Base-by-base conservation (phyloP, 139 green algal genomes). In the Spirogloea muscicola region DNA sequence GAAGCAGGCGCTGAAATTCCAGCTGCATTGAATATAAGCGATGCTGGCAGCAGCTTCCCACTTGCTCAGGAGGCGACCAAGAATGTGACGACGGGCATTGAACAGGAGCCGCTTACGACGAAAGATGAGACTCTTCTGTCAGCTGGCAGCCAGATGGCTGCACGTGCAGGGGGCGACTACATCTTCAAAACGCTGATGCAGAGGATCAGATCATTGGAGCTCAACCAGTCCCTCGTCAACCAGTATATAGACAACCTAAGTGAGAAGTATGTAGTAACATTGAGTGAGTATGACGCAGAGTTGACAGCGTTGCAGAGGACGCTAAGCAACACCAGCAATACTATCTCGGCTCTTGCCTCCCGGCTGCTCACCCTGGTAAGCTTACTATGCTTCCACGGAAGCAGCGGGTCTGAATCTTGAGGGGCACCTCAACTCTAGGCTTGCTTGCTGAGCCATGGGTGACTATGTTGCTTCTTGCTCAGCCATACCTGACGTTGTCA, bases 161-260 rank as follows among this genome's bases (percentile, higher is more conserved):
- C 39, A 10, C 16, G 39, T 18, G 25, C 36, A 7, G 38, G 44
- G 16, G 4, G 4, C 13, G 39, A 43, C 4, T 68, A 13, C 34
- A 55, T 85, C 21, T 76, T 85, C 48, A 67, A 48, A 27, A 13
- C 51, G 41, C 38, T 86, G 48, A 49, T 84, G 31, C 43, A 84
- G 42, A 82, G 72, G 58, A 49, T 86, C 25, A 82, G 83, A 43
- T 21, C 31, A 13, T 49, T 84, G 51, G 81, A 86, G 67, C 41
- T 82, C 10, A 85, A 86, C 58, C 69, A 78, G 40, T 66, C 65
- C 6, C 9, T 86, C 40, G 62, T 86, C n/a, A 60, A 85, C 27
- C 49, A 64, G 10, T 86, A 86, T 65, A 39, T 85, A 25, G 80
- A 81, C 16, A 48, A 80, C 34, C 46, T 85, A 33, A 72, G 44